Percentiles rank a stretch among this genome's conserved stretches.
Conservation (phyloP, 805 yeast genomes). For the Wickerhamomyces pijperi region DNA sequence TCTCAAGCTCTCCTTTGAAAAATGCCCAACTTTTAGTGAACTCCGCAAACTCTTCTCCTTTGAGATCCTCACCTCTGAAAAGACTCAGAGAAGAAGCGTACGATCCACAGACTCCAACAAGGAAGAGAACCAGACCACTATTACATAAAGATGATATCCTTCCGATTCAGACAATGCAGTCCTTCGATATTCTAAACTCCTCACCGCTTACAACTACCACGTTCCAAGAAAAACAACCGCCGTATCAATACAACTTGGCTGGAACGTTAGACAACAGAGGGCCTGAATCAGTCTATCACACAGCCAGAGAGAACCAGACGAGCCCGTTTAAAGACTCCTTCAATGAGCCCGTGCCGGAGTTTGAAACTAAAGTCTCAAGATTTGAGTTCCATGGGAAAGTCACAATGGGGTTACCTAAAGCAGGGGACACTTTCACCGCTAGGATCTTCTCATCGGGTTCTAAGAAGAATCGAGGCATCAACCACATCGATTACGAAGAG, state of each 20-base stretch:
- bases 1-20: neutral
- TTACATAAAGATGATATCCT: neutral
- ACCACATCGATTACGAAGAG: too few species aligned
- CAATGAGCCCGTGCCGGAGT: neutral
- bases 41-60: neutral
- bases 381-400: neutral
- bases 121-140: neutral
- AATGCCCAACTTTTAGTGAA: too few species aligned
- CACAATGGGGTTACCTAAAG: neutral
- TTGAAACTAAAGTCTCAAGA: neutral
- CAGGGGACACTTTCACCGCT: neutral
- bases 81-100: neutral
- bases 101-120: neutral
- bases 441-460: neutral
- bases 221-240: too few species aligned
- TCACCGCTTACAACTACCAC: neutral
- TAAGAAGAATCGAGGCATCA: neutral
- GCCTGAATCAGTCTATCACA: neutral
- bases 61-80: neutral
- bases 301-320: neutral
- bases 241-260: too few species aligned
- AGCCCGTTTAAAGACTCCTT: too few species aligned
- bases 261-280: neutral
- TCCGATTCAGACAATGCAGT: neutral
- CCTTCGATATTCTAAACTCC: neutral